Conservation (phyloP, 345 rosid genomes). For the Corchorus olitorius region DNA sequence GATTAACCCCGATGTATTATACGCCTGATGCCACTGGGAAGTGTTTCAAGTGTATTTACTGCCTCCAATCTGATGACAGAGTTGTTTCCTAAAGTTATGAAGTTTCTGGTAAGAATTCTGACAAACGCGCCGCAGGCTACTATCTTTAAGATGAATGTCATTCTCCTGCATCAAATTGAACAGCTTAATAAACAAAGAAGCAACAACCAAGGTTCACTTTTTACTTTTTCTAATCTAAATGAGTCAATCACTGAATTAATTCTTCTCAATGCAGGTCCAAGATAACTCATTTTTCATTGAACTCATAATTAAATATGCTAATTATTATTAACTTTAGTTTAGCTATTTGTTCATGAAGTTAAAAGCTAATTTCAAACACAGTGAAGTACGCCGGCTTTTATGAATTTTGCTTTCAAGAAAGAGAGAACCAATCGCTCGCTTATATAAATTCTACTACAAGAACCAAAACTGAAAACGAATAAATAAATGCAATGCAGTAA, state of each 20-base stretch:
- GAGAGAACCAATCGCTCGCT: neutral
- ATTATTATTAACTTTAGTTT: neutral
- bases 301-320: neutral
- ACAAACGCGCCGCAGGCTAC: neutral
- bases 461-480: neutral
- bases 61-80: neutral
- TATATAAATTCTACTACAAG: too few relatives aligned
- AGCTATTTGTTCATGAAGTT: neutral
- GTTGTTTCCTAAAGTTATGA: neutral
- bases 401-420: neutral
- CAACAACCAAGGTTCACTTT: neutral
- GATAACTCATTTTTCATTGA: neutral
- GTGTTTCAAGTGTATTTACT: neutral
- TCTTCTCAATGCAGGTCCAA: neutral
- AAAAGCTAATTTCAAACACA: neutral
- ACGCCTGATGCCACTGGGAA: neutral
- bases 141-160: slow-evolving; percentile 9
- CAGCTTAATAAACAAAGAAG: neutral
- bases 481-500: neutral
- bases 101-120: neutral
- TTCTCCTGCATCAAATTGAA: slow-evolving; percentile 8
- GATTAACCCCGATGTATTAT: neutral
- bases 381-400: neutral
- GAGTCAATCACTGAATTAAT: neutral
- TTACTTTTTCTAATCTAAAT: neutral